Base-by-base conservation (phyloP, 495 filamentous ascomycete species). In the Neurospora tetrasperma region DNA sequence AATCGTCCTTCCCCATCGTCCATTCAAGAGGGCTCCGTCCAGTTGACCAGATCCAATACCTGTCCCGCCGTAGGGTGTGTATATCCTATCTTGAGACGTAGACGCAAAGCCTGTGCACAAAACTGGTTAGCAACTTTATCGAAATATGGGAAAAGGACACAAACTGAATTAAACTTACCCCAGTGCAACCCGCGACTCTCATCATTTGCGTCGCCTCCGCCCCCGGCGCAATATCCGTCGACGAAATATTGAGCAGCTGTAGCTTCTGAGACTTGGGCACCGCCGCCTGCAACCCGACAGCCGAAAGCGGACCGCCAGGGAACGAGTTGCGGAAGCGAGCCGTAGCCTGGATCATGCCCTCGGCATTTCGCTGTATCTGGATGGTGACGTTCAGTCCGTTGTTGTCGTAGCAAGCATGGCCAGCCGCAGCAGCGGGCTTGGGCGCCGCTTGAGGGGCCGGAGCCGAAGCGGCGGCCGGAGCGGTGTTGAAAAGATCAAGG, bases 231-330 rank as follows among this genome's bases (percentile, higher is more conserved):
- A 99, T 79, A 59, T 97, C 93, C 2, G 89, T 81, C 76, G 88
- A 91, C 71, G 90, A 96, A 73, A 99, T 96, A 70, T 90, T 92
- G 77, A 94, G 91, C 69, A 99, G 84, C 80, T 97, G 93, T 74
- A 99, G 80, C 77, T 93, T 95, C 82, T 98, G 96, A 43, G 90
- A 93, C 84, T 97, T 98, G 7, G 96, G 96, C 74, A 98, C 96
- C 5, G 96, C 96, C 68, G 94, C 96, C 81, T 98, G 96, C 70
- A 99, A 79, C 7, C 90, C 90, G 20, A 98, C 92, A 42, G 83
- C 87, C 18, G 88, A 86, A 68, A 98, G 86, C n/a, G 81, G 78
- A 39, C 84, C 84, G 70, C 87, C 88, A 10, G 74, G 41, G 16
- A 89, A 90, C 2, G 82, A 85, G 79, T 98, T 98, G 16, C 86